Conservation (phyloP, 169 alveolate species). For the Plasmodium chabaudi region DNA sequence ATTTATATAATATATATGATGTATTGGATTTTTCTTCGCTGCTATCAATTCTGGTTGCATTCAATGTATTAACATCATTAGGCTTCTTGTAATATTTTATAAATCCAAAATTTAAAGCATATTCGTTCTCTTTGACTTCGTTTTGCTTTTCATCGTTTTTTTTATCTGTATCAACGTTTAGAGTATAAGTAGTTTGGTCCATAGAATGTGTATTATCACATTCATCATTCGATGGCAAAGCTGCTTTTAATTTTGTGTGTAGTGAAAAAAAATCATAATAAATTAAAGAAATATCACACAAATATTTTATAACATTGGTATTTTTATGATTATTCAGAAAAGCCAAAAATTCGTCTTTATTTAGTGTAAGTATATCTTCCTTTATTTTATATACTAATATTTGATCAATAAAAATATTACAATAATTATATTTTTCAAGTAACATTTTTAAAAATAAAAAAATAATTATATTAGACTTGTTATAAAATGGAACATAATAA, state of each 20-base stretch:
- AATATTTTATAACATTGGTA: constrained; percentile 25
- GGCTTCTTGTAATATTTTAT: no score
- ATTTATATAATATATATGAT: constrained; percentile 1
- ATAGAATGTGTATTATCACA: neutral
- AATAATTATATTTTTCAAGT: constrained; percentile 38
- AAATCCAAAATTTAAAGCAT: neutral
- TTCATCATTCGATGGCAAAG: neutral
- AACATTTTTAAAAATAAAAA: constrained; percentile 56
- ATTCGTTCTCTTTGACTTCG: neutral
- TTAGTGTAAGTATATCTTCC: constrained; percentile 24
- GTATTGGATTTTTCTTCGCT: neutral
- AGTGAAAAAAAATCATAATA: constrained; percentile 19
- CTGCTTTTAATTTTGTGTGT: neutral
- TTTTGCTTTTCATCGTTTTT: neutral
- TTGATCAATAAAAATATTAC: constrained; percentile 32
- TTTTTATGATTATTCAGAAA: constrained; percentile 21
- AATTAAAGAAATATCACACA: constrained; percentile 69
- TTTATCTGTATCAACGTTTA: neutral
- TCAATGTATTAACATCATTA: no score
- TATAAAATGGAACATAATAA: constrained; percentile 56
- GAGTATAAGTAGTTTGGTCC: neutral
- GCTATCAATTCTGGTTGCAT: neutral
- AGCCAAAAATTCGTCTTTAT: constrained; percentile 7
- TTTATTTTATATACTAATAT: constrained; percentile 41
- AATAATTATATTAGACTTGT: constrained; percentile 15